Percentiles rank a stretch among this genome's conserved stretches.
These are phyloP conservation scores for Luffa aegyptiaca DNA, from an alignment of 306 rosid species.

Conservation along the genomic window DNA sequence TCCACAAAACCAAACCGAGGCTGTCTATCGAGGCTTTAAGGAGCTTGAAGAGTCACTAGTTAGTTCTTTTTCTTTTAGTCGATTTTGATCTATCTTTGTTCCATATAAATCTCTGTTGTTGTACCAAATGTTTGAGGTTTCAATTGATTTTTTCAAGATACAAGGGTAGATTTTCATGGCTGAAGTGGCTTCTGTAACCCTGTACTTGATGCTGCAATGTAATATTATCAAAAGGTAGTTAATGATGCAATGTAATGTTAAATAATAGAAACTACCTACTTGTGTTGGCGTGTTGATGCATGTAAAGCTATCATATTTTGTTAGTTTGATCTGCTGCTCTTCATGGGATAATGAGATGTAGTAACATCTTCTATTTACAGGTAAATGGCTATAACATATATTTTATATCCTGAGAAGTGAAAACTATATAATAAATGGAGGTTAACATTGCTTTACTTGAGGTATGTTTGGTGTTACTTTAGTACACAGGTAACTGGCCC, in stretches of 20 bases:
- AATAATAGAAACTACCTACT: not conserved
- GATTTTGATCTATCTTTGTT: slow-evolving; percentile 37
- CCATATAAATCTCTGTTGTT: slow-evolving; percentile 3
- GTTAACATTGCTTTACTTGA: not conserved
- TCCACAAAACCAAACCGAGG: slow-evolving; percentile 74
- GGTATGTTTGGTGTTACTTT: not conserved
- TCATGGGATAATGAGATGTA: not conserved
- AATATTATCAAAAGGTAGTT: slow-evolving; percentile 1
- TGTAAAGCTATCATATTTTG: not conserved
- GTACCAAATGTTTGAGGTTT: slow-evolving; percentile 1
- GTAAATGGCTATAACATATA: not conserved
- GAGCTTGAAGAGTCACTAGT: slow-evolving; percentile 90
- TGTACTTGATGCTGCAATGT: not conserved
- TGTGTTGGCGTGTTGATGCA: not conserved
- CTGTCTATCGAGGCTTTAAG: slow-evolving; percentile 63
- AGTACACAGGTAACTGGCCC: slow-evolving; percentile 1
- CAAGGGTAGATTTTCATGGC: slow-evolving; percentile 3
- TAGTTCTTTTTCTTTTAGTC: slow-evolving; percentile 58
- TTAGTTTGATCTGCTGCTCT: not conserved
- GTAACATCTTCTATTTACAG: not conserved
- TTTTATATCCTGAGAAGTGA: not conserved
- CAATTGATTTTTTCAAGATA: not conserved
- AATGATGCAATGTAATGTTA: slow-evolving; percentile 2
- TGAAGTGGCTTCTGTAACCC: not conserved
- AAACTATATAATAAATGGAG: not conserved